These are phyloP conservation scores for Blastobotrys peoriensis DNA, from an alignment of 805 yeast genomes.

Conservation along the genomic window DNA sequence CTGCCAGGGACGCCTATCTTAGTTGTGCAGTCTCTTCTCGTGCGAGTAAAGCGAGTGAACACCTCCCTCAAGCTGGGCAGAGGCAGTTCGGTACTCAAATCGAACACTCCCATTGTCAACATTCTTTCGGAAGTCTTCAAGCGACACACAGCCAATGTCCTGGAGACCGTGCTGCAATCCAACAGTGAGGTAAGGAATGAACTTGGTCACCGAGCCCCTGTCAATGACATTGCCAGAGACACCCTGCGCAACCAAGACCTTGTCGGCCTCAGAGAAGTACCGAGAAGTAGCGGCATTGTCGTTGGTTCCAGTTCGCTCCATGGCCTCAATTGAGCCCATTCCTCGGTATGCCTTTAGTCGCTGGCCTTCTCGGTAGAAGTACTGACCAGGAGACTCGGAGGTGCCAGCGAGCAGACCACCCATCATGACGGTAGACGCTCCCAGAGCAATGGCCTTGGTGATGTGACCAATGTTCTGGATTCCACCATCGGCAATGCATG, in stretches of 20 bases:
- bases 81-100: constrained; percentile 96
- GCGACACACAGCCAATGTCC: constrained; percentile 83
- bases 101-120: constrained; percentile 69
- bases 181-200: constrained; percentile 85
- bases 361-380: constrained; percentile 96
- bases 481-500: constrained; percentile 99
- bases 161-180: constrained; percentile 99
- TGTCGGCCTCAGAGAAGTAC: constrained; percentile 93
- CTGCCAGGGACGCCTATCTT: constrained; percentile 23
- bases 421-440: constrained; percentile 98
- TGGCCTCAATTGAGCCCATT: constrained; percentile 99
- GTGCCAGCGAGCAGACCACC: constrained; percentile 99
- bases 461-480: constrained; percentile 97
- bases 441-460: constrained; percentile 91
- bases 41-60: constrained; percentile 93
- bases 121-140: constrained; percentile 53
- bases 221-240: constrained; percentile 95
- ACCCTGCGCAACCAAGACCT: constrained; percentile 98
- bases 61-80: constrained; percentile 99
- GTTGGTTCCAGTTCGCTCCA: constrained; percentile 80
- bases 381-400: constrained; percentile 96
- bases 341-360: constrained; percentile 97
- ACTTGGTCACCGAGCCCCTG: constrained; percentile 91
- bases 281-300: constrained; percentile 98
- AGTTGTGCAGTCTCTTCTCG: constrained; percentile 94